Percentiles rank a stretch among this genome's conserved stretches.
These are phyloP conservation scores for Middelhovenomyces tepae DNA, from an alignment of 805 yeast genomes.

Conservation along the genomic window DNA sequence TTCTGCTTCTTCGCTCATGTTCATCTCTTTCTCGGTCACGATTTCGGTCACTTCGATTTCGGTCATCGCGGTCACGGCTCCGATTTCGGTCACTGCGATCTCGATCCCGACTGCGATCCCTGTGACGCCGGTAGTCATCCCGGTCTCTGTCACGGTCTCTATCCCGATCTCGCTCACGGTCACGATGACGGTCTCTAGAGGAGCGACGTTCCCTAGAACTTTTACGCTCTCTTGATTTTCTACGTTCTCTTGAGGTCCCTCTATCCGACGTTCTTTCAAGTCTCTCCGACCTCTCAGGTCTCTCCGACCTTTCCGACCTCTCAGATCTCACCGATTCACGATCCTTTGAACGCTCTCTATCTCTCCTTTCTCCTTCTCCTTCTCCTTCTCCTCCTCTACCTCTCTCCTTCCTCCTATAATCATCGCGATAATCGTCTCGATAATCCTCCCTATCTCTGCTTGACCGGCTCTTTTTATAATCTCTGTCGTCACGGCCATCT, in stretches of 20 bases:
- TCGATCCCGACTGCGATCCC: conserved; percentile 4
- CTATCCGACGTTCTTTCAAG: conserved; percentile 7
- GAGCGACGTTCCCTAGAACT: conserved; percentile 1
- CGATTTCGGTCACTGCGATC: conserved; percentile 12
- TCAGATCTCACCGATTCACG: conserved; percentile 3
- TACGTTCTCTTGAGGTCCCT: conserved; percentile 7
- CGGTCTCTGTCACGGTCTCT: conserved; percentile 9
- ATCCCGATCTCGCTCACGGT: conserved; percentile 13
- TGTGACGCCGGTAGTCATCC: too few species aligned
- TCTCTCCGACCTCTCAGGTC: not conserved
- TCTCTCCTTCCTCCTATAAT: conserved; percentile 2
- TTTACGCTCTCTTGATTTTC: not conserved
- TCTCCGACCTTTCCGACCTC: not conserved
- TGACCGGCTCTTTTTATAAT: too few species aligned
- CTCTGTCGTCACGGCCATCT: too few species aligned
- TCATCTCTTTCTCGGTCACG: conserved; percentile 8
- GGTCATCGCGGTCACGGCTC: conserved; percentile 9
- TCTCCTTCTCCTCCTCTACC: conserved; percentile 1
- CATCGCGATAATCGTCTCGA: too few species aligned
- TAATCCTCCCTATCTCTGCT: too few species aligned
- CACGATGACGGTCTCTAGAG: conserved; percentile 10
- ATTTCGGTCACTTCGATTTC: conserved; percentile 10
- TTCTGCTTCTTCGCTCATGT: conserved; percentile 1
- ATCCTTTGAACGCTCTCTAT: conserved; percentile 2
- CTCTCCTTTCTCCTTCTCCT: not conserved